A percentile compares a stretch with the other conserved stretches of the same genome.
phyloP scores from a whole-genome alignment of 2,329 filamentous ascomycete genomes.

The Blumeriella jaapii region DNA sequence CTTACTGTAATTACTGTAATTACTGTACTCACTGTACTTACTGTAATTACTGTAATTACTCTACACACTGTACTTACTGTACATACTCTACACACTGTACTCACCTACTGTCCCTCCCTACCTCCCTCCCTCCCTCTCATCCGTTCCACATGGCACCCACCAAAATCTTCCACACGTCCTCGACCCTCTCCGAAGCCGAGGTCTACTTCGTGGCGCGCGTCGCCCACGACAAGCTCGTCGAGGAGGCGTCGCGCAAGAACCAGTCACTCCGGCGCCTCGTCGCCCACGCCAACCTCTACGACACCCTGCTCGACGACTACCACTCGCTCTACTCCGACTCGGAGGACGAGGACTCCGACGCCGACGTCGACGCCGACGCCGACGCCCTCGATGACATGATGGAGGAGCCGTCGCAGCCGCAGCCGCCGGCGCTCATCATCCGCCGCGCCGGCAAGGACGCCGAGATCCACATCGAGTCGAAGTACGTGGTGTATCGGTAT shows the following conservation, averaged over 20 bases:
- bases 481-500: no score
- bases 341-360: neutral
- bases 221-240: conserved; percentile 7
- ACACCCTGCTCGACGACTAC: conserved; percentile 6
- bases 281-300: conserved; percentile 11
- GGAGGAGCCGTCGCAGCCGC: neutral
- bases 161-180: neutral
- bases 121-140: neutral
- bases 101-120: no score
- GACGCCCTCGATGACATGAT: neutral
- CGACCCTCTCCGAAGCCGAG: neutral
- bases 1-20: no score
- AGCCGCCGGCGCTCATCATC: neutral
- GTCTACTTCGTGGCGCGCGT: conserved; percentile 9
- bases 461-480: no score
- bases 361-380: neutral
- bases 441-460: neutral
- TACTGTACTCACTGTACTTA: no score
- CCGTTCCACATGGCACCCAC: neutral
- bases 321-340: conserved; percentile 1
- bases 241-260: conserved; percentile 5
- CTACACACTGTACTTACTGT: no score
- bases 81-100: no score
- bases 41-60: no score
- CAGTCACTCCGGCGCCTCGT: conserved; percentile 9